Evolutionary conservation across 805 yeast genomes (phyloP).

Genomic region (Nakazawaea wyomingensis): DNA sequence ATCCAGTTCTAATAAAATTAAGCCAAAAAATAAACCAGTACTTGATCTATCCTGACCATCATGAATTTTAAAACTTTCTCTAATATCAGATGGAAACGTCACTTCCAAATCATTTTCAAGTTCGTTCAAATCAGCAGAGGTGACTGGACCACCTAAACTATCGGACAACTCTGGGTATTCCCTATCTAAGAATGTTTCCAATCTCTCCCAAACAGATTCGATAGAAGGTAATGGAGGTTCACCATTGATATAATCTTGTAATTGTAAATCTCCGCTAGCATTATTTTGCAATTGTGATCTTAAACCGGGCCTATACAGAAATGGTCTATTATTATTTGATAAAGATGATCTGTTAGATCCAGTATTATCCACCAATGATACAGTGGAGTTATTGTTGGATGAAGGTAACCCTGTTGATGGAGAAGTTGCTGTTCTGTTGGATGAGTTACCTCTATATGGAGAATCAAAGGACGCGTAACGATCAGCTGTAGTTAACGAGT

Average conservation of each 20-base stretch:
- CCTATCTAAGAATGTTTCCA: constrained; percentile 75
- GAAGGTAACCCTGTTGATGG: constrained; percentile 20
- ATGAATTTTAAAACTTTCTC: constrained; percentile 73
- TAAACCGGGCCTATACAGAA: constrained; percentile 37
- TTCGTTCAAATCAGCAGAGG: constrained; percentile 71
- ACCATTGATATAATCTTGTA: constrained; percentile 36
- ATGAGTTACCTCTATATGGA: constrained; percentile 25
- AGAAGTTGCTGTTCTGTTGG: neutral
- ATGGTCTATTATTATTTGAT: constrained; percentile 31
- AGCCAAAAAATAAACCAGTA: constrained; percentile 70
- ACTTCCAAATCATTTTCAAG: constrained; percentile 79
- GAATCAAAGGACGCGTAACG: constrained; percentile 53
- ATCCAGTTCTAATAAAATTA: constrained; percentile 75
- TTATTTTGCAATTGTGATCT: constrained; percentile 32
- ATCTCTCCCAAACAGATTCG: constrained; percentile 80
- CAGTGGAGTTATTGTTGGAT: constrained; percentile 32
- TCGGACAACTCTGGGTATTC: constrained; percentile 79
- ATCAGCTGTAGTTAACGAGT: constrained; percentile 53
- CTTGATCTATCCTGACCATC: constrained; percentile 89
- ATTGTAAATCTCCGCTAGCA: constrained; percentile 54
- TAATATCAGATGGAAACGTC: constrained; percentile 72
- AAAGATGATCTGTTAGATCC: constrained; percentile 35
- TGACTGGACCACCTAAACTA: constrained; percentile 73
- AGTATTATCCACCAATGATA: constrained; percentile 34
- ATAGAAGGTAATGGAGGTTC: constrained; percentile 59